Evolutionary conservation across 768 basidiomycete genomes (phyloP).

Genomic region (Lactarius sp.): DNA sequence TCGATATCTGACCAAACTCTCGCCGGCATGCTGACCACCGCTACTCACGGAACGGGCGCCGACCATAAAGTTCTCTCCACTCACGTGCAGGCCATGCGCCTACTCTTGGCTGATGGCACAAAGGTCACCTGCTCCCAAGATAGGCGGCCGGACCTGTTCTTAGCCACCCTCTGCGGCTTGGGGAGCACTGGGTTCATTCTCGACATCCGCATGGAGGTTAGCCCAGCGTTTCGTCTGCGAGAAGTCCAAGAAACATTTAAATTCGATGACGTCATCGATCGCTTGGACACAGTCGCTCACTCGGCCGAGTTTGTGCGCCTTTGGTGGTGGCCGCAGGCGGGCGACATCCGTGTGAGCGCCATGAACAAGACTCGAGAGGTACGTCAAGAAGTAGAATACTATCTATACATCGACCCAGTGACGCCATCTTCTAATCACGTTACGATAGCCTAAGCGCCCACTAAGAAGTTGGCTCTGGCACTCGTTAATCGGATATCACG

Average conservation of each 20-base stretch:
- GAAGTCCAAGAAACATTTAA: conserved; percentile 59
- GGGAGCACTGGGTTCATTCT: conserved; percentile 89
- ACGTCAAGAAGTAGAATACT: conserved; percentile 27
- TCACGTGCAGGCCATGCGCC: conserved; percentile 65
- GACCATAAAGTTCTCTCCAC: conserved; percentile 76
- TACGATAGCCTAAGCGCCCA: conserved; percentile 44
- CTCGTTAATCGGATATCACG: conserved; percentile 69
- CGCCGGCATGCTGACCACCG: conserved; percentile 88
- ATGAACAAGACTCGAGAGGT: conserved; percentile 78
- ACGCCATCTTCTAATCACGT: conserved; percentile 11
- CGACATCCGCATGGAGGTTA: conserved; percentile 69
- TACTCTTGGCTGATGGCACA: conserved; percentile 74
- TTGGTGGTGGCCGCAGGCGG: conserved; percentile 91
- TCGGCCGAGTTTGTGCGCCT: conserved; percentile 86
- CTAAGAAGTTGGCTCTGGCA: conserved; percentile 64
- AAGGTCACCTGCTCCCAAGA: conserved; percentile 60
- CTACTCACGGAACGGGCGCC: conserved; percentile 90
- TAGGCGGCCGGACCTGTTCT: conserved; percentile 70
- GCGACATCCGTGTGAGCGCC: conserved; percentile 63
- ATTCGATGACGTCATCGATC: conserved; percentile 58
- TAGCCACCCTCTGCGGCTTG: conserved; percentile 85
- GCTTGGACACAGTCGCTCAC: conserved; percentile 50
- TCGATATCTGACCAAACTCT: conserved; percentile 96
- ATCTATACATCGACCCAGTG: not conserved
- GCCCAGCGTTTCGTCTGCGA: conserved; percentile 73